phyloP scores from a whole-genome alignment of 768 basidiomycete species.

The Leucocoprinus leucothites region DNA sequence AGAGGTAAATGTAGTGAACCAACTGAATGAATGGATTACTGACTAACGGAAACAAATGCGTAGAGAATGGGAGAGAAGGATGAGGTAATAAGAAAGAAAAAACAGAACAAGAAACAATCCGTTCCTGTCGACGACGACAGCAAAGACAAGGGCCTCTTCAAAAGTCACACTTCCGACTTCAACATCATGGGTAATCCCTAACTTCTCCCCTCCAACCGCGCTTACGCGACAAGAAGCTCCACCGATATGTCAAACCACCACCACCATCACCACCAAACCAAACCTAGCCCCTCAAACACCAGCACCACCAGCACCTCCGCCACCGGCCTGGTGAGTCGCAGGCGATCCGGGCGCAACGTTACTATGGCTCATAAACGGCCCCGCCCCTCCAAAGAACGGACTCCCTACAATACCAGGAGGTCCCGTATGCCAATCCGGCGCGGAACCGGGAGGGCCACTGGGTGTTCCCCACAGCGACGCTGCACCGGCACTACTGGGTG shows the following conservation, averaged over 20 bases:
- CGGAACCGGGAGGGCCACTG: background rate
- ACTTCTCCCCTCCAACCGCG: background rate
- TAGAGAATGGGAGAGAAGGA: slow-evolving; percentile 8
- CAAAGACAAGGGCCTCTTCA: too few relatives aligned
- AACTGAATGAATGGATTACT: background rate
- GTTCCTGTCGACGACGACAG: too few relatives aligned
- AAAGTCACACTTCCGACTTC: too few relatives aligned
- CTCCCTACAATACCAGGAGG: background rate
- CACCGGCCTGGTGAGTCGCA: too few relatives aligned
- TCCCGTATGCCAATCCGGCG: slow-evolving; percentile 47
- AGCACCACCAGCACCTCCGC: slow-evolving; percentile 27
- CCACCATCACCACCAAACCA: background rate
- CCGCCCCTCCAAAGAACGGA: too few relatives aligned
- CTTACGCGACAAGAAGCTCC: too few relatives aligned
- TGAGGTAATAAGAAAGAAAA: slow-evolving; percentile 1
- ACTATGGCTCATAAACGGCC: slow-evolving; percentile 42
- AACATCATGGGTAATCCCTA: too few relatives aligned
- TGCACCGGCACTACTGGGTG: slow-evolving; percentile 11
- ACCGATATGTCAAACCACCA: background rate
- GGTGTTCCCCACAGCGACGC: slow-evolving; percentile 37
- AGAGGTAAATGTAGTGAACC: background rate
- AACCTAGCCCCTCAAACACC: too few relatives aligned
- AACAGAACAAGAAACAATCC: background rate
- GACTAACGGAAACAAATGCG: slow-evolving; percentile 15
- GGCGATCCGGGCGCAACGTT: slow-evolving; percentile 45